A percentile compares a stretch with the other conserved stretches of the same genome.
Evolutionary conservation across 2,329 filamentous ascomycete species (phyloP).

Genomic region (Neofusicoccum cordaticola): DNA sequence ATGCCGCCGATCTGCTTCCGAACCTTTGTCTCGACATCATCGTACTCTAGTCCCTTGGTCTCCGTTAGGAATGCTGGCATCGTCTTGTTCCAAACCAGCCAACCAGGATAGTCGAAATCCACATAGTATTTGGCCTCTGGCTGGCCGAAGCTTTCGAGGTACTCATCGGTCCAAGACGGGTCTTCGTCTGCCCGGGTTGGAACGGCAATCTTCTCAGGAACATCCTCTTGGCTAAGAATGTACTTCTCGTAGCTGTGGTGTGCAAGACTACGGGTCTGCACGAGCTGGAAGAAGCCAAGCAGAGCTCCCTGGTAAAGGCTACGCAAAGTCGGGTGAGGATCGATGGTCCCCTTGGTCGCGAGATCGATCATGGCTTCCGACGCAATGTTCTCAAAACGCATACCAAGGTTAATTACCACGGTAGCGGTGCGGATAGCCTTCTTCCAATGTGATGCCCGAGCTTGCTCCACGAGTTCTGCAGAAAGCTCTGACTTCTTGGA

Average conservation of each 20-base stretch:
- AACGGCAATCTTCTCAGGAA: slow-evolving; percentile 73
- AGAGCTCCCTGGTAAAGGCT: slow-evolving; percentile 79
- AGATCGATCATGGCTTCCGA: slow-evolving; percentile 79
- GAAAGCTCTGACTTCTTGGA: slow-evolving; percentile 77
- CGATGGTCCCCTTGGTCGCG: slow-evolving; percentile 77
- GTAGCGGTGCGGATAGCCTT: slow-evolving; percentile 86
- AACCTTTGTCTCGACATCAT: slow-evolving; percentile 71
- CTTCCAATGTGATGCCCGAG: slow-evolving; percentile 89
- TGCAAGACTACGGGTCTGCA: slow-evolving; percentile 83
- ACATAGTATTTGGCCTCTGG: slow-evolving; percentile 83
- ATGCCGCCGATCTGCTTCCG: slow-evolving; percentile 77
- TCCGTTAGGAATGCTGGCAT: slow-evolving; percentile 78
- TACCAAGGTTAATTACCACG: slow-evolving; percentile 84
- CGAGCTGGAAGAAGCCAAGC: slow-evolving; percentile 71
- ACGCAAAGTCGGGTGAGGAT: slow-evolving; percentile 83
- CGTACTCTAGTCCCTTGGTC: slow-evolving; percentile 70
- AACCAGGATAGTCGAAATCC: slow-evolving; percentile 88
- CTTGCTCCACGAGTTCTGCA: slow-evolving; percentile 73
- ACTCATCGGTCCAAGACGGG: slow-evolving; percentile 70
- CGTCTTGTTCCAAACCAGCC: slow-evolving; percentile 90
- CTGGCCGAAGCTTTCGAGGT: slow-evolving; percentile 73
- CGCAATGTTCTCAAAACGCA: slow-evolving; percentile 87
- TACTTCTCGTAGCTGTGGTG: slow-evolving; percentile 85
- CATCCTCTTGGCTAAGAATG: slow-evolving; percentile 73
- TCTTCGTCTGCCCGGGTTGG: slow-evolving; percentile 68